Evolutionary conservation across 2,329 filamentous ascomycete genomes (phyloP).

Genomic region (Coniochaeta hoffmannii): DNA sequence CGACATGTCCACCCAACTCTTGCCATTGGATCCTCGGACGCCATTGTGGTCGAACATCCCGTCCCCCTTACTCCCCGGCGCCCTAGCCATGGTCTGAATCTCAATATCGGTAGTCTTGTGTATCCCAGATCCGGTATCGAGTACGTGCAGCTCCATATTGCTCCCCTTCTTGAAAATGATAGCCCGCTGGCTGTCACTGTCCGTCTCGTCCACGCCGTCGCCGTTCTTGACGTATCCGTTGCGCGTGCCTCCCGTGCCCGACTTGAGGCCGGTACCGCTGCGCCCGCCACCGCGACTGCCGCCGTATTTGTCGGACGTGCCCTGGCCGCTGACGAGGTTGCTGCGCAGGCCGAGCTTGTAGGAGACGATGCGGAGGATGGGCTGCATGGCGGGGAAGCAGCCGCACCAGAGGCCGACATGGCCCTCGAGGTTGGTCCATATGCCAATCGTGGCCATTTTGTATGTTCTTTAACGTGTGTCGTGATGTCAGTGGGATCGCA

Average conservation of each 20-base stretch:
- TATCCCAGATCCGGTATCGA: background rate
- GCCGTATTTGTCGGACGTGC: background rate
- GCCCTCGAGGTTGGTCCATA: constrained; percentile 32
- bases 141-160: background rate
- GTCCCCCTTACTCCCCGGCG: background rate
- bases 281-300: background rate
- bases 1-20: no score
- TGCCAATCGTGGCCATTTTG: constrained; percentile 25
- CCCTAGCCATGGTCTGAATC: background rate
- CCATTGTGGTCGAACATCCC: background rate
- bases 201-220: background rate
- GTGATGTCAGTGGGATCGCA: background rate
- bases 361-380: constrained; percentile 24
- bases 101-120: background rate
- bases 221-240: constrained; percentile 1
- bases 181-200: background rate
- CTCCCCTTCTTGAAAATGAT: background rate
- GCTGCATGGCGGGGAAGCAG: constrained; percentile 32
- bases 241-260: background rate
- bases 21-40: no score
- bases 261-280: background rate
- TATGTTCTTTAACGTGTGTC: constrained; percentile 22
- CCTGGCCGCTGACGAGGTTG: background rate
- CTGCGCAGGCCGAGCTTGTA: constrained; percentile 18
- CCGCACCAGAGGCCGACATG: constrained; percentile 35